Conservation (phyloP, 163 green algal species). For the Chlamydomonas reinhardtii region DNA sequence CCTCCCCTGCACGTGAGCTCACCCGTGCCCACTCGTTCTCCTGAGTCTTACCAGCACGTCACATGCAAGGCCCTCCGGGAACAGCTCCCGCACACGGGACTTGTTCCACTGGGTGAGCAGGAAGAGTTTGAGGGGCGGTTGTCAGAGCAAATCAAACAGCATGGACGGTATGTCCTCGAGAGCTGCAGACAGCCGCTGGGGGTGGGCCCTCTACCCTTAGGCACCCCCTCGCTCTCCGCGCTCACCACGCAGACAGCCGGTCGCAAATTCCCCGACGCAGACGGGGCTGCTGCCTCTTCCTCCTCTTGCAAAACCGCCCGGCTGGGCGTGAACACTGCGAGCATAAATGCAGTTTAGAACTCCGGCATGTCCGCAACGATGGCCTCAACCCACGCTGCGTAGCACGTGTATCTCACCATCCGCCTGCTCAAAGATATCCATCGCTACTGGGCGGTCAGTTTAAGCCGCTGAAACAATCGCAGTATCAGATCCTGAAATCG, state of each 20-base stretch:
- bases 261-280: background rate
- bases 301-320: conserved; percentile 44
- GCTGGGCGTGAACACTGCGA: conserved; percentile 35
- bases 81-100: background rate
- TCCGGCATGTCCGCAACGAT: background rate
- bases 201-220: too few relatives aligned
- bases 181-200: too few relatives aligned
- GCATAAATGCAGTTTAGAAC: background rate
- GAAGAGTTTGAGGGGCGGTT: too few relatives aligned
- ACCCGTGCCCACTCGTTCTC: background rate
- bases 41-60: conserved; percentile 15
- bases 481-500: too few relatives aligned
- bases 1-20: too few relatives aligned
- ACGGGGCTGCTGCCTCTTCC: conserved; percentile 26
- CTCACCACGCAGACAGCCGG: conserved; percentile 33
- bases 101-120: conserved; percentile 33
- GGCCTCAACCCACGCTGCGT: too few relatives aligned
- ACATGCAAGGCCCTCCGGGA: background rate
- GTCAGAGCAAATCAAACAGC: too few relatives aligned
- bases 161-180: too few relatives aligned
- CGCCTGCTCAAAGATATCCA: conserved; percentile 51
- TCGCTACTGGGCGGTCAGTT: background rate
- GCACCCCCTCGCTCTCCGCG: too few relatives aligned
- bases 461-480: too few relatives aligned
- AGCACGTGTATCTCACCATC: conserved; percentile 5